These are phyloP conservation scores for Kluyveromyces sp. DNA, from an alignment of 1,139 yeast genomes.

Conservation along the genomic window DNA sequence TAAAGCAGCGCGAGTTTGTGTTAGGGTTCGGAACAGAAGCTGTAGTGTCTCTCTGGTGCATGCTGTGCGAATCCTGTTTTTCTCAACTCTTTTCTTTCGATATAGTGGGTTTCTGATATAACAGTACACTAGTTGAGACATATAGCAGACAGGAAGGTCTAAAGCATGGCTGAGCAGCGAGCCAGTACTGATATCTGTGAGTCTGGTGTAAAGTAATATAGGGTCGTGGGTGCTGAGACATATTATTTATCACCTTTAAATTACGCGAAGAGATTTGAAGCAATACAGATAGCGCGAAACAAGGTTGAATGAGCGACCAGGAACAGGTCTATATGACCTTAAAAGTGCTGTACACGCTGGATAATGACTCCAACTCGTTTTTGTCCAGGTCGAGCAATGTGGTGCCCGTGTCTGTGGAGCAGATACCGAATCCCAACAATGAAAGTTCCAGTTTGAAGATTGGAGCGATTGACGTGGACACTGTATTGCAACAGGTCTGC, in stretches of 20 bases:
- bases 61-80: no score
- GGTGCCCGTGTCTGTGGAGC: conserved; percentile 22
- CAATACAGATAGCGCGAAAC: no score
- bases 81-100: no score
- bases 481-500: conserved; percentile 27
- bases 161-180: neutral
- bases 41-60: no score
- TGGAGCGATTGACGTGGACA: conserved; percentile 26
- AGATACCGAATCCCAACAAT: conserved; percentile 21
- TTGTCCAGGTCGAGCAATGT: conserved; percentile 28
- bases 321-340: conserved; percentile 22
- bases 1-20: neutral
- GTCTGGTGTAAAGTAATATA: neutral
- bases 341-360: conserved; percentile 31
- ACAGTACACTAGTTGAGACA: neutral
- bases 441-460: conserved; percentile 17
- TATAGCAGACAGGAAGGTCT: no score
- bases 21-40: no score
- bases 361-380: conserved; percentile 28
- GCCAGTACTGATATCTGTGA: no score
- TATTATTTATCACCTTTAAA: no score
- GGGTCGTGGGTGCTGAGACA: no score
- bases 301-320: conserved; percentile 7
- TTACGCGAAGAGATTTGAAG: no score
- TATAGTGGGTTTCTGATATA: neutral